Percentiles rank a stretch among this genome's conserved stretches.
These are phyloP conservation scores for Conticribra guillardii DNA, from an alignment of 108 stramenopile genomes.

Conservation along the genomic window DNA sequence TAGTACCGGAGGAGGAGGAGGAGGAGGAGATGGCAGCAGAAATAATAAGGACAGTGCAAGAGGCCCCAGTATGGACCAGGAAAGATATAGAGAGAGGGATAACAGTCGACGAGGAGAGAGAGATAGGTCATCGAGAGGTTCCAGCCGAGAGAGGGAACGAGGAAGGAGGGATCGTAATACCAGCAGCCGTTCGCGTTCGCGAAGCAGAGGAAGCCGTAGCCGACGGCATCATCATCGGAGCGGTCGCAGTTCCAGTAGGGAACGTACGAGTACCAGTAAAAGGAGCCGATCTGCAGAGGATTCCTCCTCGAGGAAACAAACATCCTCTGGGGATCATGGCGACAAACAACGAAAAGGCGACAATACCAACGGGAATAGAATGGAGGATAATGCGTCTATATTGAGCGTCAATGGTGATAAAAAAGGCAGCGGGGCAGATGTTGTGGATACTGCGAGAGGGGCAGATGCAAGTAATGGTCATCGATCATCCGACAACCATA, in stretches of 20 bases:
- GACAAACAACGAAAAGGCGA: neutral
- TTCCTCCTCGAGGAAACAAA: neutral
- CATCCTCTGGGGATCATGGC: neutral
- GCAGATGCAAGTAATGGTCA: too few species aligned
- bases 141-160: neutral
- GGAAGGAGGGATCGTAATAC: neutral
- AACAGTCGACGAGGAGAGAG: neutral
- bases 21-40: too few species aligned
- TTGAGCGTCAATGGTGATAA: neutral
- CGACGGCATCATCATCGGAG: neutral
- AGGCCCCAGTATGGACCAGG: too few species aligned
- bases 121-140: neutral
- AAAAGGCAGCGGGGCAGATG: neutral
- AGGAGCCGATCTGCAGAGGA: neutral
- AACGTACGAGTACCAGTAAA: neutral
- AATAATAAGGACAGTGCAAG: too few species aligned
- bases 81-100: neutral
- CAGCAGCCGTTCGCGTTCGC: neutral
- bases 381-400: too few species aligned
- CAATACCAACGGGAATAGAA: too few species aligned
- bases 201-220: neutral
- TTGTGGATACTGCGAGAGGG: neutral
- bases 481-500: too few species aligned
- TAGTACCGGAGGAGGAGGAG: too few species aligned
- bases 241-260: neutral